Percentiles rank a stretch among this genome's conserved stretches.
phyloP scores from a whole-genome alignment of 805 yeast genomes.

The Cyberlindnera amylophila region DNA sequence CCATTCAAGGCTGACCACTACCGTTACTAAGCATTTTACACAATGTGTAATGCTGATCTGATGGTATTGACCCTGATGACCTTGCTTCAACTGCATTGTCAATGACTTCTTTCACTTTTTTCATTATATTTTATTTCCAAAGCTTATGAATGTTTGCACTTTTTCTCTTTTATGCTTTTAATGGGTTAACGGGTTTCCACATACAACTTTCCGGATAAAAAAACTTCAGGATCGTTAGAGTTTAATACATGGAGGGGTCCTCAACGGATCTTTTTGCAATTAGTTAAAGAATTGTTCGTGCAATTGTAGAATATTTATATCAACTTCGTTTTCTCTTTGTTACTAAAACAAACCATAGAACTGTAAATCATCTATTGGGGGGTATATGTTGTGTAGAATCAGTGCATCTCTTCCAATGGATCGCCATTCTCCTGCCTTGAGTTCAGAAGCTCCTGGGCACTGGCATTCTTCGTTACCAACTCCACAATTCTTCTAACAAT shows the following conservation, averaged over 20 bases:
- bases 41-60: too few species aligned
- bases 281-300: background rate
- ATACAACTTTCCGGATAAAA: background rate
- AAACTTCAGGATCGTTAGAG: background rate
- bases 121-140: background rate
- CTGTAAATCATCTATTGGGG: background rate
- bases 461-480: conserved; percentile 78
- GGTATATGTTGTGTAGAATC: background rate
- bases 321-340: too few species aligned
- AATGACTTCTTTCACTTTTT: background rate
- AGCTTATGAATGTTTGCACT: conserved; percentile 3
- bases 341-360: background rate
- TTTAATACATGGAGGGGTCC: conserved; percentile 3
- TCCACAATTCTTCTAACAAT: conserved; percentile 85
- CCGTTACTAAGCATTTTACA: conserved; percentile 67
- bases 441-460: conserved; percentile 52
- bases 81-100: conserved; percentile 5
- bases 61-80: background rate
- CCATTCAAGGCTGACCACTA: conserved; percentile 97
- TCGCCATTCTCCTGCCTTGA: conserved; percentile 22
- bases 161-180: background rate
- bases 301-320: background rate
- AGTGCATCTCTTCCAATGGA: conserved; percentile 3
- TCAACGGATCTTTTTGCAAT: conserved; percentile 2
- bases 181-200: conserved; percentile 2